These are phyloP conservation scores for Platanthera guangdongensis DNA, from an alignment of 106 monocot genomes.

Conservation along the genomic window DNA sequence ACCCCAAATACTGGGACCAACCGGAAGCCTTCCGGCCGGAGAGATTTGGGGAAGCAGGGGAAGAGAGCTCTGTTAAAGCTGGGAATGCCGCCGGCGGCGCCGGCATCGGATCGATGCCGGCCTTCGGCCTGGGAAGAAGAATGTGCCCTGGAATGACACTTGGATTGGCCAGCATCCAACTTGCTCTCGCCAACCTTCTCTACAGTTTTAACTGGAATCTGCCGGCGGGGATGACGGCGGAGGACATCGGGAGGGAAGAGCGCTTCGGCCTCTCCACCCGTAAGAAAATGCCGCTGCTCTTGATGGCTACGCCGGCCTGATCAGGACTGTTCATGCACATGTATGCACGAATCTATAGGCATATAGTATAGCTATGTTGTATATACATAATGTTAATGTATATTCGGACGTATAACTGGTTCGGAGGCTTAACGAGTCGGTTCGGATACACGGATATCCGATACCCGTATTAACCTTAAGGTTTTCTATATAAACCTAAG, in stretches of 20 bases:
- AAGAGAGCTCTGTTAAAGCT: neutral
- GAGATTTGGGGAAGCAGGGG: neutral
- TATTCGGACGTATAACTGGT: too few relatives aligned
- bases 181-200: constrained; percentile 9
- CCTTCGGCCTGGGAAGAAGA: constrained; percentile 10
- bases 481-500: too few relatives aligned
- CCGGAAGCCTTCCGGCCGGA: constrained; percentile 8
- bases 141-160: constrained; percentile 9
- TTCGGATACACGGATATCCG: too few relatives aligned
- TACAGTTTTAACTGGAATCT: constrained; percentile 11
- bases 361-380: too few relatives aligned
- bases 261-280: neutral
- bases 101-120: constrained; percentile 3
- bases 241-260: constrained; percentile 5
- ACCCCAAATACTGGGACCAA: constrained; percentile 6
- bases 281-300: constrained; percentile 6
- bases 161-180: neutral
- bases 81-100: neutral
- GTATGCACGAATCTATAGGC: too few relatives aligned
- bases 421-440: too few relatives aligned
- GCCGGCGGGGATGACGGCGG: constrained; percentile 1
- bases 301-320: neutral
- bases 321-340: too few relatives aligned
- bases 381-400: too few relatives aligned
- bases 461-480: too few relatives aligned